Percentiles rank a stretch among this genome's conserved stretches.
These are phyloP conservation scores for Polyporus arcularius DNA, from an alignment of 768 basidiomycete species.

Conservation along the genomic window DNA sequence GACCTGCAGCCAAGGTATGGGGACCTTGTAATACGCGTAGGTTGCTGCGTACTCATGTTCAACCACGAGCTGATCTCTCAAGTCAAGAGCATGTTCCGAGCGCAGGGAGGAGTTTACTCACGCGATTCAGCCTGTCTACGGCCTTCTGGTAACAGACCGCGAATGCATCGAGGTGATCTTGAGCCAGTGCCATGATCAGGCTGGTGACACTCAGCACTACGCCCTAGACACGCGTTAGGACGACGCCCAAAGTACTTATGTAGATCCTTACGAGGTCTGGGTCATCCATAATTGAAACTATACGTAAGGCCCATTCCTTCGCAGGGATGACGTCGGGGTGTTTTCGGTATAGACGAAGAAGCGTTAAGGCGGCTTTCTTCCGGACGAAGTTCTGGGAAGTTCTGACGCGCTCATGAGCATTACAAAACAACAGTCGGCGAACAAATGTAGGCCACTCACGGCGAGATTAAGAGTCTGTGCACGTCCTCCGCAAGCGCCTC, in stretches of 20 bases:
- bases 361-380: conserved; percentile 96
- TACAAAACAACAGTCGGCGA: neutral
- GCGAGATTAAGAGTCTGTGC: conserved; percentile 91
- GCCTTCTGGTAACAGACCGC: conserved; percentile 94
- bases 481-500: conserved; percentile 94
- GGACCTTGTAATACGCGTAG: conserved; percentile 97
- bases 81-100: neutral
- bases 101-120: conserved; percentile 37
- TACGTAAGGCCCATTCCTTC: conserved; percentile 92
- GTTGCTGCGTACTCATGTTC: conserved; percentile 86
- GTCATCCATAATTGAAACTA: conserved; percentile 96
- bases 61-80: conserved; percentile 70
- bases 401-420: conserved; percentile 40
- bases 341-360: conserved; percentile 92
- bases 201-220: conserved; percentile 94
- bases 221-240: conserved; percentile 52
- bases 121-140: conserved; percentile 84
- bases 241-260: neutral
- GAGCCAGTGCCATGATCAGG: conserved; percentile 90
- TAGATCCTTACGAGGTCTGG: conserved; percentile 63
- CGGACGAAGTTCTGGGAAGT: conserved; percentile 95
- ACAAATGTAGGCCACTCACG: conserved; percentile 50
- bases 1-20: conserved; percentile 96
- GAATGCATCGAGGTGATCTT: conserved; percentile 89
- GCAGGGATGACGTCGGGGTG: conserved; percentile 93